A percentile compares a stretch with the other conserved stretches of the same genome.
These are phyloP conservation scores for Crataegus laevigata DNA, from an alignment of 306 rosid species.

Conservation along the genomic window DNA sequence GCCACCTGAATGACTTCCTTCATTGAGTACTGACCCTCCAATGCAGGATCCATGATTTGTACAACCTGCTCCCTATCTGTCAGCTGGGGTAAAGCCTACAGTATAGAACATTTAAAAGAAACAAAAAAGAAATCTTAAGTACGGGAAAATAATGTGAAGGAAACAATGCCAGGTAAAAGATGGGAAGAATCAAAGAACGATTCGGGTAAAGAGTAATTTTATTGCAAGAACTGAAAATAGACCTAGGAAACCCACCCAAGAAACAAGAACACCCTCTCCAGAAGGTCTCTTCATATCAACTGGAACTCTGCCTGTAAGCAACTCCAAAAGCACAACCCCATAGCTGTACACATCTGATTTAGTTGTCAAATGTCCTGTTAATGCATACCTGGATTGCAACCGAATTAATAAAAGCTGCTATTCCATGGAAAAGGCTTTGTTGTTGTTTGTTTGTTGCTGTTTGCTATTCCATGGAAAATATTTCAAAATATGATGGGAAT, in stretches of 20 bases:
- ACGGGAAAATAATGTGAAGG: not conserved
- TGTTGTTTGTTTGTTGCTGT: too few species aligned
- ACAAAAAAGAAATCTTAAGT: not conserved
- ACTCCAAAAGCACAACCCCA: slow-evolving; percentile 88
- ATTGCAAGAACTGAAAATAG: not conserved
- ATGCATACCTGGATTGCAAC: slow-evolving; percentile 65
- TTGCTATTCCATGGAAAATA: not conserved
- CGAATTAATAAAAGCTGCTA: not conserved
- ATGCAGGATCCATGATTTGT: slow-evolving; percentile 78
- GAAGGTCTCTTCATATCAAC: slow-evolving; percentile 90
- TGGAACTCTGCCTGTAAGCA: slow-evolving; percentile 87
- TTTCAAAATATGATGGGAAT: not conserved
- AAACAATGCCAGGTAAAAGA: not conserved
- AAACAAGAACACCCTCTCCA: slow-evolving; percentile 85
- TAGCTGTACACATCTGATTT: slow-evolving; percentile 92
- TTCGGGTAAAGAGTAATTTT: not conserved
- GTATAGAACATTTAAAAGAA: not conserved
- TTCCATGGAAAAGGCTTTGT: not conserved
- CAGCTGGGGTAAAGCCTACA: slow-evolving; percentile 78
- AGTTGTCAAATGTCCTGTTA: slow-evolving; percentile 92
- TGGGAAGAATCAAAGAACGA: not conserved
- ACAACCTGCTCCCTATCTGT: slow-evolving; percentile 81
- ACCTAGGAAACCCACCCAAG: slow-evolving; percentile 61
- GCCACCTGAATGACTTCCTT: slow-evolving; percentile 94
- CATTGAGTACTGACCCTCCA: slow-evolving; percentile 87